phyloP scores from a whole-genome alignment of 2,329 filamentous ascomycete genomes.

The Zymoseptoria pseudotritici region DNA sequence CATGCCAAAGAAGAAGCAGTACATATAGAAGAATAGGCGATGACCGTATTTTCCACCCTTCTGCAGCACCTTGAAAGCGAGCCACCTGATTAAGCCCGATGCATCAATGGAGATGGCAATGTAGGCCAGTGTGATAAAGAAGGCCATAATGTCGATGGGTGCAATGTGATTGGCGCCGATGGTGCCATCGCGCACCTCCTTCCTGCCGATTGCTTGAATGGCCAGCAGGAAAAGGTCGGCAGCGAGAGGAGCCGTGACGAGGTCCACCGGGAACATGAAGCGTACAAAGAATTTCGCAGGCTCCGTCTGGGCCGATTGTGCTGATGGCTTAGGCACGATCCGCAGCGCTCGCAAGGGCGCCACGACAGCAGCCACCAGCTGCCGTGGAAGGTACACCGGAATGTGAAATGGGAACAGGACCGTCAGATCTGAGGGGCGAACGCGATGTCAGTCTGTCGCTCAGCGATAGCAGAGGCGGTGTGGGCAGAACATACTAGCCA shows the following conservation, averaged over 20 bases:
- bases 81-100: conserved; percentile 61
- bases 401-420: conserved; percentile 64
- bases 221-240: conserved; percentile 65
- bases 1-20: conserved; percentile 62
- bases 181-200: conserved; percentile 63
- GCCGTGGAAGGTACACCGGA: conserved; percentile 52
- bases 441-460: not conserved
- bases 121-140: conserved; percentile 64
- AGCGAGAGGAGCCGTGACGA: conserved; percentile 62
- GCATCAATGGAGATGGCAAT: conserved; percentile 73
- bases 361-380: conserved; percentile 40
- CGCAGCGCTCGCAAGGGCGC: conserved; percentile 41
- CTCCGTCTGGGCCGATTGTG: conserved; percentile 12
- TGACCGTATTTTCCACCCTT: conserved; percentile 62
- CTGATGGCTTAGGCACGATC: conserved; percentile 44
- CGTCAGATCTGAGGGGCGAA: conserved; percentile 48
- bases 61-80: conserved; percentile 63
- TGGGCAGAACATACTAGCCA: conserved; percentile 54
- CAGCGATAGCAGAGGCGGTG: not conserved
- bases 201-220: conserved; percentile 57
- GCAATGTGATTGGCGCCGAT: conserved; percentile 58
- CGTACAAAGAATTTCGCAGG: conserved; percentile 22
- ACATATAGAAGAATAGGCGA: conserved; percentile 64
- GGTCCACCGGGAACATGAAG: conserved; percentile 55
- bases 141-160: conserved; percentile 68